Evolutionary conservation across 768 basidiomycete species (phyloP), one percentile per base, ranked within the genome.

Genomic region (Hygrophorus pudorinus): DNA sequence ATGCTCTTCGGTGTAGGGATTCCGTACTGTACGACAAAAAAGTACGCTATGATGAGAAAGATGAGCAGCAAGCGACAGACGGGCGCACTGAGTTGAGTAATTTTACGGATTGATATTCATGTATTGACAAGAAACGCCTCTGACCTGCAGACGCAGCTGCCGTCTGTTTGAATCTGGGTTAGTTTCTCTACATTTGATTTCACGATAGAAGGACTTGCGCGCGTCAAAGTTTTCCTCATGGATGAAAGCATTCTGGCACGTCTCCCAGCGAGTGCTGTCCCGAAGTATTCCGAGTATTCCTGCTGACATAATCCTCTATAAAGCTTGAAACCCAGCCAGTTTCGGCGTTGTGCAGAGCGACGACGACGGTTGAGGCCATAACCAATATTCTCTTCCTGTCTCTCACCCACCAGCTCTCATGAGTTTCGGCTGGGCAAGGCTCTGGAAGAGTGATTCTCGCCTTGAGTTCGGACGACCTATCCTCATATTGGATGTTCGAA

Each of bases 71-170:
- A 16, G 27, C 41, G 36, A 30, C 13, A 34, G 44, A 28, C 13
- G 5, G 36, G 57, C 72, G 56, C 59, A 97, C 94, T 51, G 90
- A 82, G 68, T 97, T 96, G 54, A 99, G 77, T 37, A 99, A 73
- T 51, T 83, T 81, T 64, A 98, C 85, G 35, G 92, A 94, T 65
- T 98, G 93, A 69, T 96, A 89, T 68, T 99, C 96, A 67, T 99
- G 96, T 56, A 99, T 92, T 18, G 91, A 94, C 56, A 97, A 79
- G 62, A 80, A 85, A 51, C 92, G 87, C 68, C 74, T 86, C 76
- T 93, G 91, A 59, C 81, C 76, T 56, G 78, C 77, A 76, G 78
- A 80, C 54, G 71, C 75, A 61, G 70, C 65, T 84, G 86, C 55
- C 24, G 48, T 21, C 42, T 33, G 45, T 20, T 45, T 48, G 48